Percentiles rank a stretch among this genome's conserved stretches.
Conservation (phyloP, 1,284 basidiomycete genomes). For the Ustilago curta region DNA sequence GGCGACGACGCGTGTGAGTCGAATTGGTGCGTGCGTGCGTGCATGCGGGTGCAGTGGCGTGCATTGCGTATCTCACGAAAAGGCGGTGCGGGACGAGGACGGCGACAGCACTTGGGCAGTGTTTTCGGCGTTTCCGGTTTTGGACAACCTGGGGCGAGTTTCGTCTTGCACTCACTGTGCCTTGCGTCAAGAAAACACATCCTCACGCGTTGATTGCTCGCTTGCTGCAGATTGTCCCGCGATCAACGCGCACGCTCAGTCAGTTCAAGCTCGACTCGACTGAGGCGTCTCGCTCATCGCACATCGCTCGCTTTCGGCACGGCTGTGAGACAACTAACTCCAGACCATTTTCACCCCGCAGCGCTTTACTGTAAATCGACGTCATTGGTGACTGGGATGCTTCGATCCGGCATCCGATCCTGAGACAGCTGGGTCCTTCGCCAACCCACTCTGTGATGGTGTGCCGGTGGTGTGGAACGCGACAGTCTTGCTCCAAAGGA, state of each 20-base stretch:
- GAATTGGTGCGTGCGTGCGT: constrained; percentile 12
- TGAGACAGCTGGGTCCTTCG: neutral
- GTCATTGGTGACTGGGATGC: neutral
- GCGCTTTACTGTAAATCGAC: neutral
- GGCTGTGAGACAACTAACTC: neutral
- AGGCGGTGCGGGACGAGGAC: neutral
- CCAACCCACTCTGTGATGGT: neutral
- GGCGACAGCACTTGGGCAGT: constrained; percentile 1
- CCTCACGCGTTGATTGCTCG: constrained; percentile 9
- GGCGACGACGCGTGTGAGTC: neutral
- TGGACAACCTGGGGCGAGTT: neutral
- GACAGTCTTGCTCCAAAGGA: too few relatives aligned
- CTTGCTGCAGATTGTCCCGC: neutral
- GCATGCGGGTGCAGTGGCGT: constrained; percentile 12
- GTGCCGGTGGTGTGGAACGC: too few relatives aligned
- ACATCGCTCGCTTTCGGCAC: too few relatives aligned
- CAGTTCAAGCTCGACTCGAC: neutral
- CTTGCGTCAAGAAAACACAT: constrained; percentile 10
- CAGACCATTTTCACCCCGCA: neutral
- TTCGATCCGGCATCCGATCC: neutral
- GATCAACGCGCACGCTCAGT: neutral
- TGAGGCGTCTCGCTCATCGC: neutral
- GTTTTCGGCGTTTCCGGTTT: constrained; percentile 9
- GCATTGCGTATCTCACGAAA: neutral
- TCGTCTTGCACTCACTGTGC: too few relatives aligned